Percentiles rank a stretch among this genome's conserved stretches.
phyloP scores from a whole-genome alignment of 1,139 yeast genomes.

The Yamadazyma friedrichii region DNA sequence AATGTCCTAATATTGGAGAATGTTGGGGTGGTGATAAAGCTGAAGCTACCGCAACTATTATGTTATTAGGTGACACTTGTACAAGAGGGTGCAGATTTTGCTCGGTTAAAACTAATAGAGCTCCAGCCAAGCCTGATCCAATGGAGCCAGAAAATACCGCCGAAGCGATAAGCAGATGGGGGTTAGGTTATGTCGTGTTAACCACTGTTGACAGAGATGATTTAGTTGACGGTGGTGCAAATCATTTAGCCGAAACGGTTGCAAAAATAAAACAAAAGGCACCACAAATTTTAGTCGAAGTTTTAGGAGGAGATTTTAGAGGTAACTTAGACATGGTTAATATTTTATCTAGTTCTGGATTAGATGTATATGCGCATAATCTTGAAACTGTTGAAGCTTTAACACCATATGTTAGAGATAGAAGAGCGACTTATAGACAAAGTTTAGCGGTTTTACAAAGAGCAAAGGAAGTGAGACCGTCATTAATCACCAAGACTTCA shows the following conservation, averaged over 20 bases:
- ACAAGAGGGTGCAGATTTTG: constrained; percentile 98
- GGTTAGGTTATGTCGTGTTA: constrained; percentile 93
- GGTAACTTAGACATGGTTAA: constrained; percentile 84
- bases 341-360: constrained; percentile 77
- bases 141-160: constrained; percentile 98
- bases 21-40: constrained; percentile 98
- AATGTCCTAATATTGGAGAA: constrained; percentile 98
- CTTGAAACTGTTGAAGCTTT: constrained; percentile 93
- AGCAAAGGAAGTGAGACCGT: constrained; percentile 77
- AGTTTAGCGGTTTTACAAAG: constrained; percentile 71
- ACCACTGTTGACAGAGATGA: constrained; percentile 99
- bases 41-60: constrained; percentile 98
- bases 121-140: constrained; percentile 89
- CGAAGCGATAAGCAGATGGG: constrained; percentile 97
- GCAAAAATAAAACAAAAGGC: constrained; percentile 80
- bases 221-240: constrained; percentile 87
- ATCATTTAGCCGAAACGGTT: constrained; percentile 89
- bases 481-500: constrained; percentile 87
- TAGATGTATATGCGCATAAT: constrained; percentile 97
- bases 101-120: constrained; percentile 88
- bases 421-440: constrained; percentile 94
- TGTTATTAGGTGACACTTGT: constrained; percentile 98
- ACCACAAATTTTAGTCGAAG: constrained; percentile 89
- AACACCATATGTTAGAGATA: constrained; percentile 93
- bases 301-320: constrained; percentile 91